phyloP scores from a whole-genome alignment of 257 asterid genomes.

The Solanum lignicaule region DNA sequence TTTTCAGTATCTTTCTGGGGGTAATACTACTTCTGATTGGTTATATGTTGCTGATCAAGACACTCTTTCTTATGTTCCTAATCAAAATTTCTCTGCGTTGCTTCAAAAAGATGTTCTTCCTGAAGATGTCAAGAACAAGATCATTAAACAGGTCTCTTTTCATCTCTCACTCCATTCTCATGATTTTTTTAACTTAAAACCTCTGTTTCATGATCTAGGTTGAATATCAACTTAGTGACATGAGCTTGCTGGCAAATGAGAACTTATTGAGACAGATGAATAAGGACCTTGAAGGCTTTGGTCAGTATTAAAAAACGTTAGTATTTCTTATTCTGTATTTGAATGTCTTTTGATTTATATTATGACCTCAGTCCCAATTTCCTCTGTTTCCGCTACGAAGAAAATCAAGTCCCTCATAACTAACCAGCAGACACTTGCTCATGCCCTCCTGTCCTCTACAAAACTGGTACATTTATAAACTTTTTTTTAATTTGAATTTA shows the following conservation, averaged over 20 bases:
- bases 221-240: slow-evolving; percentile 89
- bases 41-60: slow-evolving; percentile 38
- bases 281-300: slow-evolving; percentile 85
- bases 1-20: slow-evolving; percentile 38
- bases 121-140: slow-evolving; percentile 60
- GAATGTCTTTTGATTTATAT: not conserved
- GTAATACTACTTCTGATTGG: slow-evolving; percentile 38
- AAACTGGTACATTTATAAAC: slow-evolving; percentile 41
- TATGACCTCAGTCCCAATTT: slow-evolving; percentile 50
- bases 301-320: slow-evolving; percentile 21
- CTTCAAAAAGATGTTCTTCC: slow-evolving; percentile 43
- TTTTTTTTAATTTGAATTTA: not conserved
- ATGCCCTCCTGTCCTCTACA: slow-evolving; percentile 70
- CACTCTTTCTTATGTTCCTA: slow-evolving; percentile 14
- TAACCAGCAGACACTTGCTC: slow-evolving; percentile 60
- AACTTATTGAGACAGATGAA: slow-evolving; percentile 62
- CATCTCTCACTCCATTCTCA: not conserved
- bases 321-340: not conserved
- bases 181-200: too few relatives aligned
- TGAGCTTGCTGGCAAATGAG: slow-evolving; percentile 94
- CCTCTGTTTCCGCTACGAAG: slow-evolving; percentile 68
- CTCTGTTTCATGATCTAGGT: slow-evolving; percentile 30
- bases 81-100: not conserved
- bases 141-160: slow-evolving; percentile 65
- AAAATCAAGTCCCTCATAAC: slow-evolving; percentile 76